phyloP scores from a whole-genome alignment of 305 asterid genomes.

The Ilex paraguariensis region DNA sequence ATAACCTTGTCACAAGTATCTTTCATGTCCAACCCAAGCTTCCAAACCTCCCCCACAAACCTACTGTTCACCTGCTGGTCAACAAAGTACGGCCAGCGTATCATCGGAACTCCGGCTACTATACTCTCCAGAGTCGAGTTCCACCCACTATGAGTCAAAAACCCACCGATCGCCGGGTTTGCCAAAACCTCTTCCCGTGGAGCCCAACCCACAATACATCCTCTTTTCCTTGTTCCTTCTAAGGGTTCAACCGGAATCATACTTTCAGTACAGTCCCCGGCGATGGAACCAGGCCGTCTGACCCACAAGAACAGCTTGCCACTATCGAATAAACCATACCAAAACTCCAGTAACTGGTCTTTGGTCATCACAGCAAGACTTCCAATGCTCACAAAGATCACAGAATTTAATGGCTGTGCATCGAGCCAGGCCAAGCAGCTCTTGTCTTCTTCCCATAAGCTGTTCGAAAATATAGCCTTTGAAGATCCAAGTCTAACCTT shows the following conservation, averaged over 20 bases:
- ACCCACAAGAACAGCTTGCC: constrained; percentile 35
- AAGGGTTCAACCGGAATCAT: constrained; percentile 8
- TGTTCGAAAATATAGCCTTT: constrained; percentile 6
- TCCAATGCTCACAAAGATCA: constrained; percentile 40
- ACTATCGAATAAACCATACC: constrained; percentile 34
- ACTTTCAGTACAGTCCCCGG: background rate
- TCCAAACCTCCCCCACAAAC: too few relatives aligned
- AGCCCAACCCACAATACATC: constrained; percentile 32
- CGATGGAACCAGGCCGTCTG: constrained; percentile 23
- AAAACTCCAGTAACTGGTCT: constrained; percentile 26
- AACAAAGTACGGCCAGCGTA: too few relatives aligned
- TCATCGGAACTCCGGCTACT: too few relatives aligned
- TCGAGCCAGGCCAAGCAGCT: constrained; percentile 34
- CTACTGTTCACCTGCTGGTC: too few relatives aligned
- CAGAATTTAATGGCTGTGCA: constrained; percentile 25
- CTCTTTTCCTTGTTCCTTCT: constrained; percentile 11
- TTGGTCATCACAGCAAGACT: constrained; percentile 16
- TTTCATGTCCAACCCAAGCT: too few relatives aligned
- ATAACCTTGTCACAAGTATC: too few relatives aligned
- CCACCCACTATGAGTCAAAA: too few relatives aligned
- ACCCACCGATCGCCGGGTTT: too few relatives aligned
- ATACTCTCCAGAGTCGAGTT: too few relatives aligned
- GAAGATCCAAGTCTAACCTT: constrained; percentile 5
- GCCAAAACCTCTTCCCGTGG: too few relatives aligned
- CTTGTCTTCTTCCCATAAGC: constrained; percentile 28